Evolutionary conservation across 305 asterid species (phyloP).

Genomic region (Plantago rigida): DNA sequence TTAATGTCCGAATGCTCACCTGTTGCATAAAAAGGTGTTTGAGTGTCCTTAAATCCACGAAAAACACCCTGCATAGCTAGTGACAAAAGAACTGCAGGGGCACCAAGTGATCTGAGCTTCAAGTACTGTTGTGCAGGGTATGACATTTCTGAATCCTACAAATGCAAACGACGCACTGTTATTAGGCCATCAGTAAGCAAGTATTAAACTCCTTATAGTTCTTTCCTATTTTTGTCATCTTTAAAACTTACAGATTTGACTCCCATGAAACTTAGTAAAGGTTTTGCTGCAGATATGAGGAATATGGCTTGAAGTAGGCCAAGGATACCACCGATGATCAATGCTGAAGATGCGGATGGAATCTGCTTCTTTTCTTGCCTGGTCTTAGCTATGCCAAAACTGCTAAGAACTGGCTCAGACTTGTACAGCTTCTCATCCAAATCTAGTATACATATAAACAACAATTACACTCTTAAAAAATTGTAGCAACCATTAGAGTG

Average conservation of each 20-base stretch:
- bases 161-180: not conserved
- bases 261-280: slow-evolving; percentile 66
- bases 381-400: slow-evolving; percentile 27
- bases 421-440: slow-evolving; percentile 26
- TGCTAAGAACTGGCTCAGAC: slow-evolving; percentile 14
- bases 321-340: slow-evolving; percentile 47
- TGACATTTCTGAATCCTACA: slow-evolving; percentile 51
- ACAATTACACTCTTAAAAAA: not conserved
- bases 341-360: slow-evolving; percentile 61
- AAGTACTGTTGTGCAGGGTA: slow-evolving; percentile 51
- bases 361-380: slow-evolving; percentile 40
- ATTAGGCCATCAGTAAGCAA: not conserved
- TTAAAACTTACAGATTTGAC: slow-evolving; percentile 43
- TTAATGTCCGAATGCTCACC: slow-evolving; percentile 26
- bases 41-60: slow-evolving; percentile 67
- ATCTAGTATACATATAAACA: slow-evolving; percentile 25
- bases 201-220: too few relatives aligned
- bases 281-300: slow-evolving; percentile 53
- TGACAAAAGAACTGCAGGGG: slow-evolving; percentile 71
- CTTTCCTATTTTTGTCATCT: not conserved
- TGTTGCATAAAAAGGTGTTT: slow-evolving; percentile 65
- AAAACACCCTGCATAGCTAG: slow-evolving; percentile 77
- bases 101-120: slow-evolving; percentile 59
- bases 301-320: slow-evolving; percentile 56
- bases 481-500: not conserved